Base-by-base conservation (phyloP, 495 filamentous ascomycete genomes). In the Daldinia caldariorum region DNA sequence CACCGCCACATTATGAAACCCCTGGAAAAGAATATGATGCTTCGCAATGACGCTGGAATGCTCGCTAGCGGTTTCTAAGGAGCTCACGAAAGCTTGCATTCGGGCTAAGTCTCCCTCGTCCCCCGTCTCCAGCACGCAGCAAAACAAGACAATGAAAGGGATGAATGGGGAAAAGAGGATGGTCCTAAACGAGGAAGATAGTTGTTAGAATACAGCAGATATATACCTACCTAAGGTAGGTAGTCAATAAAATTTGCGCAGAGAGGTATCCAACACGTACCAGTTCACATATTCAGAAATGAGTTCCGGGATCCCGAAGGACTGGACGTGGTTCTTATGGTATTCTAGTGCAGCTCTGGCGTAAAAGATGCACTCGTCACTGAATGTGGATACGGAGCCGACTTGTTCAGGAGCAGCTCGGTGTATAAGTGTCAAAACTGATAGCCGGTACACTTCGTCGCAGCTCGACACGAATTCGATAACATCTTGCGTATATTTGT, bases 81-180 rank as follows among this genome's bases (percentile, higher is more conserved):
- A 29, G 29, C 12, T 26, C 10, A 53, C 49, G 13, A 53, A 22
- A 31, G 49, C 13, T 9, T 32, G 26, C 49, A 53, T 53, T 31
- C 49, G 49, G 1, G 20, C 49, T 12, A 32, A 26, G 49, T 53
- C 49, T 6, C 13, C 26, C 20, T 20, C 13, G 22, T 32, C 26
- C 7, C 49, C 49, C 2, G 49, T 53, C 49, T 53, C 20, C 5
- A 53, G 12, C 3, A 53, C 49, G 13, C 29, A 14, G 13, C 49
- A 53, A 29, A 53, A 53, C 20, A 53, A 7, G 2, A 53, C 49
- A 4, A 53, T 53, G 22, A 53, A 53, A 13, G 49, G 20, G 20
- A 53, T 14, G 13, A 53, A 53, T 22, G 49, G 49, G 3, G 26
- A 22, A 32, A 53, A 53, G 6, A 53, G 49, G 31, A 53, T 31